A percentile compares a stretch with the other conserved stretches of the same genome.
phyloP scores from a whole-genome alignment of 2,329 filamentous ascomycete genomes.

The Pseudocercospora crystallina region DNA sequence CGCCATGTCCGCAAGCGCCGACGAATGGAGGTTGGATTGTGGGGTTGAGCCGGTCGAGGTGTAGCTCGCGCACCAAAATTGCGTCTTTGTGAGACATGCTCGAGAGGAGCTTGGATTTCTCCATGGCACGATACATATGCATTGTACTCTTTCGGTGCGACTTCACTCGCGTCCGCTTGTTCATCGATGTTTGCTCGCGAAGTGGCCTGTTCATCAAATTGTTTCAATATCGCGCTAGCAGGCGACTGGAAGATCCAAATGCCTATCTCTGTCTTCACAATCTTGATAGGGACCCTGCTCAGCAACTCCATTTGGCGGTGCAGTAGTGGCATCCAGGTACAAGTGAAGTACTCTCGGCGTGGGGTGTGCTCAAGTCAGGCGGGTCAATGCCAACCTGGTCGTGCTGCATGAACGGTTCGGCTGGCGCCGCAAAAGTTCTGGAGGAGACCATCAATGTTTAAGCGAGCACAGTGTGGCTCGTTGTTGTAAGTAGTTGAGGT shows the following conservation, averaged over 20 bases:
- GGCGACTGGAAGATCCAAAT: not conserved
- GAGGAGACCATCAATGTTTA: not conserved
- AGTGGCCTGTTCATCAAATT: not conserved
- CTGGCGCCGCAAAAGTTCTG: slow-evolving; percentile 12
- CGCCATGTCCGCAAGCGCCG: slow-evolving; percentile 13
- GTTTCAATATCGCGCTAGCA: slow-evolving; percentile 6
- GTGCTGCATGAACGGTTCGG: slow-evolving; percentile 15
- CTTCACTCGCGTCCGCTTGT: slow-evolving; percentile 7
- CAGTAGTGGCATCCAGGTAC: slow-evolving; percentile 12
- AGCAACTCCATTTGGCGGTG: slow-evolving; percentile 3
- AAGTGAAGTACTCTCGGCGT: slow-evolving; percentile 2
- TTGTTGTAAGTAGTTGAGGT: slow-evolving; percentile 14
- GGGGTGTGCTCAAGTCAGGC: slow-evolving; percentile 7
- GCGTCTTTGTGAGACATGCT: slow-evolving; percentile 17
- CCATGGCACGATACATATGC: slow-evolving; percentile 10
- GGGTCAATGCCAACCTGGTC: slow-evolving; percentile 4
- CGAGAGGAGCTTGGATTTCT: slow-evolving; percentile 14
- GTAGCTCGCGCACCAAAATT: slow-evolving; percentile 12
- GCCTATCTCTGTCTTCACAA: slow-evolving; percentile 10
- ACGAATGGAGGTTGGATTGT: slow-evolving; percentile 4
- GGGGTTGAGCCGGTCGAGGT: slow-evolving; percentile 12
- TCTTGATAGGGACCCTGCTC: slow-evolving; percentile 8
- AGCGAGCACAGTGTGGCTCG: slow-evolving; percentile 2
- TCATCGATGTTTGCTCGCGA: not conserved
- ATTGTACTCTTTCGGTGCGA: slow-evolving; percentile 8